Evolutionary conservation across 208 protist genomes (phyloP), one percentile per base, ranked within the genome.

Genomic region (Leishmania aethiopica): DNA sequence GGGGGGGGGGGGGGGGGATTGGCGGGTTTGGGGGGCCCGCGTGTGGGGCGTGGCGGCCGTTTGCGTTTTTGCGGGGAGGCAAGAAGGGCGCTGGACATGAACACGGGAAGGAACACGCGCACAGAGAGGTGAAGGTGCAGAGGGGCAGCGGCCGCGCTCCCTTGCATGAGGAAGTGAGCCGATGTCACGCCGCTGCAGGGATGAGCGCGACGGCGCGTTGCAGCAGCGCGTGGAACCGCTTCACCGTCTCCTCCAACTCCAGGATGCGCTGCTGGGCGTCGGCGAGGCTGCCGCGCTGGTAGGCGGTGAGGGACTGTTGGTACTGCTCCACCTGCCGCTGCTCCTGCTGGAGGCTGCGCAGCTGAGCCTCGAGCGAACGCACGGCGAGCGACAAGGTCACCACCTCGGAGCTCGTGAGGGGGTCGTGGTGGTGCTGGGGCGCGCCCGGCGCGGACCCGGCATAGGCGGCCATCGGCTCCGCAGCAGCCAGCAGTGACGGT

Each of bases 211-310:
- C 74, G 40, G 92, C 87, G 40, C 87, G 84, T 74, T 91, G 74
- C 53, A 94, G 84, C 59, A 90, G 86, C 45, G 78, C 78, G 62
- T 93, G 84, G 64, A 93, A 90, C 45, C 86, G 87, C 73, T 80
- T 74, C 67, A 94, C 81, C 19, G 88, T 87, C 28, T 84, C 84
- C 81, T 96, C 89, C 67, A 96, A 80, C 83, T 96, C 89, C 47
- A 82, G 35, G 49, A 93, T 89, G 73, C 90, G 90, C 75, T 87
- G 82, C 17, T 84, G 81, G 67, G 81, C 76, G 74, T 88, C 84
- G 66, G 80, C 64, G 64, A 83, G 66, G 80, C 75, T 79, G 80
- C 81, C 84, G 69, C 75, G 79, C 70, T 83, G 80, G 64, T 80
- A 57, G n/a, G 62, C 77, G 22, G 64, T 40, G 60, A 80, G 64